A percentile compares a stretch with the other conserved stretches of the same genome.
phyloP scores from a whole-genome alignment of 1,139 yeast species.

The Suhomyces terraborum region DNA sequence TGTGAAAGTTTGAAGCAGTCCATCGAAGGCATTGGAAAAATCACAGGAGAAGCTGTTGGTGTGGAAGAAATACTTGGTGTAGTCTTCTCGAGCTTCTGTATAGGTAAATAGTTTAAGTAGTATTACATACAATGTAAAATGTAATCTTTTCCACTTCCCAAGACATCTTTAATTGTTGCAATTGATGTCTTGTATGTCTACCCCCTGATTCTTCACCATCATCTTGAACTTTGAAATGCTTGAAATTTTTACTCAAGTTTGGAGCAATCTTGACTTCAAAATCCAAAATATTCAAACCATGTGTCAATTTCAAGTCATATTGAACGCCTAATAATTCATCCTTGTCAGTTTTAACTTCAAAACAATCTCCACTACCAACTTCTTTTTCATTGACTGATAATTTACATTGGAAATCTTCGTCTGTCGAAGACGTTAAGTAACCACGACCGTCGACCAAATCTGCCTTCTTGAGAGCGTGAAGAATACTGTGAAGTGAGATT shows the following conservation, averaged over 20 bases:
- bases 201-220: slow-evolving; percentile 35
- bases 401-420: slow-evolving; percentile 47
- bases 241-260: slow-evolving; percentile 35
- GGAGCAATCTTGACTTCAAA: slow-evolving; percentile 53
- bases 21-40: slow-evolving; percentile 85
- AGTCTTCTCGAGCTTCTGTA: slow-evolving; percentile 88
- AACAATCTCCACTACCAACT: slow-evolving; percentile 42
- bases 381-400: slow-evolving; percentile 54
- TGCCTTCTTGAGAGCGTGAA: slow-evolving; percentile 35
- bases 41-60: slow-evolving; percentile 88
- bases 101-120: slow-evolving; percentile 66
- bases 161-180: slow-evolving; percentile 48
- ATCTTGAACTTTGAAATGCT: slow-evolving; percentile 25
- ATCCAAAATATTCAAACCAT: slow-evolving; percentile 49
- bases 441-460: slow-evolving; percentile 40
- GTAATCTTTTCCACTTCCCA: slow-evolving; percentile 52
- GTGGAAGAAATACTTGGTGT: slow-evolving; percentile 90
- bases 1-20: slow-evolving; percentile 75
- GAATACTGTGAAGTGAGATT: slow-evolving; percentile 44
- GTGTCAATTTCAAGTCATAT: slow-evolving; percentile 51
- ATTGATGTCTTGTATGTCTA: slow-evolving; percentile 51
- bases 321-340: slow-evolving; percentile 35
- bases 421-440: slow-evolving; percentile 21
- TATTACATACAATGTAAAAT: slow-evolving; percentile 28
- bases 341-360: slow-evolving; percentile 31